Percentiles rank a stretch among this genome's conserved stretches.
These are phyloP conservation scores for Trichoderma atroviride DNA, from an alignment of 2,329 filamentous ascomycete species.

Conservation along the genomic window DNA sequence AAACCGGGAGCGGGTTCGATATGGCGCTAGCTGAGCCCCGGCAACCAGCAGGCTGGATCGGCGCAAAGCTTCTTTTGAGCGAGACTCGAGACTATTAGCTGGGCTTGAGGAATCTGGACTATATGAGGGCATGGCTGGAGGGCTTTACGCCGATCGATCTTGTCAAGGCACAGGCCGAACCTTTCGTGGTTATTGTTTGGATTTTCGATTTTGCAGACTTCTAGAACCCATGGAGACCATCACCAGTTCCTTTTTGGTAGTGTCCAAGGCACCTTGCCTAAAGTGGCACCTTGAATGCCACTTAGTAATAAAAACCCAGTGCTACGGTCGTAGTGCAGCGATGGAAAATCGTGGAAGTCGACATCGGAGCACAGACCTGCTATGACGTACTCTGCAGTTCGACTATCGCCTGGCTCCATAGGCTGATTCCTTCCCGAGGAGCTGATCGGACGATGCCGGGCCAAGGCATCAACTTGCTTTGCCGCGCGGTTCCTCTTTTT, in stretches of 20 bases:
- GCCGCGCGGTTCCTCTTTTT: background rate
- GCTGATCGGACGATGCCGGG: slow-evolving; percentile 19
- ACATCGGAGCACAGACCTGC: slow-evolving; percentile 9
- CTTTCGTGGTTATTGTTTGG: background rate
- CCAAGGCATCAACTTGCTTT: background rate
- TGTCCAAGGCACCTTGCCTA: background rate
- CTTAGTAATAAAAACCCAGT: background rate
- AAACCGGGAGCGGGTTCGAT: slow-evolving; percentile 13
- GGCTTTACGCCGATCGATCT: background rate
- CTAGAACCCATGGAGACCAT: background rate
- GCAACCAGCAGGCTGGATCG: slow-evolving; percentile 6
- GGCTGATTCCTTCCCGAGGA: background rate
- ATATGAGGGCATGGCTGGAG: background rate
- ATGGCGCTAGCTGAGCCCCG: slow-evolving; percentile 5
- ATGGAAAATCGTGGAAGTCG: slow-evolving; percentile 12
- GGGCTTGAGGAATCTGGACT: background rate
- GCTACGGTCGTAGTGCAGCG: background rate
- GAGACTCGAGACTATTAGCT: background rate
- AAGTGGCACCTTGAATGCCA: background rate
- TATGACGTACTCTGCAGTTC: slow-evolving; percentile 9
- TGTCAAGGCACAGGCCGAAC: background rate
- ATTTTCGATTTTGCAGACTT: background rate
- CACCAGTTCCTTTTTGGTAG: background rate
- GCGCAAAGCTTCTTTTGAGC: slow-evolving; percentile 16
- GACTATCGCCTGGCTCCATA: background rate